Evolutionary conservation across 2,329 filamentous ascomycete species (phyloP).

Genomic region (Chaetothyriales sp.): DNA sequence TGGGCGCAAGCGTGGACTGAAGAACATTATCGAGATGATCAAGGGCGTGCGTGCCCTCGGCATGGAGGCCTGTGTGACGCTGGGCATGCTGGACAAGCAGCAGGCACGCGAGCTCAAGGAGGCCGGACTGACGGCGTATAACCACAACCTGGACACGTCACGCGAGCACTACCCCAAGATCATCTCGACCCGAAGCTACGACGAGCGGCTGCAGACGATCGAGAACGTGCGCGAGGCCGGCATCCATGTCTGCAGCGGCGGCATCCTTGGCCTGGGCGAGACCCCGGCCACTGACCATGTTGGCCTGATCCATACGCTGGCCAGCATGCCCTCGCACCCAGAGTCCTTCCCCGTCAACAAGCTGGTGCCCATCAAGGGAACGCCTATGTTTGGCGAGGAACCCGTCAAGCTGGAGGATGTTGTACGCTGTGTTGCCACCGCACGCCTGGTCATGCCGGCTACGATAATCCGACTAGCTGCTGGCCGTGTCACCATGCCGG

Average conservation of each 20-base stretch:
- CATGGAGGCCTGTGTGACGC: conserved; percentile 86
- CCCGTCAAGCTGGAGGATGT: conserved; percentile 64
- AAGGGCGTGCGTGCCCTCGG: conserved; percentile 62
- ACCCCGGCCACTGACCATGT: conserved; percentile 56
- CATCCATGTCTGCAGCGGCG: conserved; percentile 79
- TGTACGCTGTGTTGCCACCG: conserved; percentile 69
- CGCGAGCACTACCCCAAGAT: conserved; percentile 71
- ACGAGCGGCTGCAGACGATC: conserved; percentile 70
- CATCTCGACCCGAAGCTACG: conserved; percentile 74
- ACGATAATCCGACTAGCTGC: conserved; percentile 81
- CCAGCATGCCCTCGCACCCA: conserved; percentile 65
- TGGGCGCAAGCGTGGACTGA: conserved; percentile 66
- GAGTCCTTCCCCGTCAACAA: conserved; percentile 88
- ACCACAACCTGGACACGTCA: conserved; percentile 85
- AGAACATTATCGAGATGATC: conserved; percentile 78
- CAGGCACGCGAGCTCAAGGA: conserved; percentile 72
- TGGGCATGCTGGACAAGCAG: conserved; percentile 74
- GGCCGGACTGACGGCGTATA: conserved; percentile 78
- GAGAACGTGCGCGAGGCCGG: conserved; percentile 69
- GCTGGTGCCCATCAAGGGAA: conserved; percentile 79
- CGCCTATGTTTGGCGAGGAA: conserved; percentile 60
- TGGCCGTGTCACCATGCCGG: conserved; percentile 65
- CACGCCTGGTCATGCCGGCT: conserved; percentile 63
- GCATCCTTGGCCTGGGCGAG: conserved; percentile 76
- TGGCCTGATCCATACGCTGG: conserved; percentile 67